Percentiles rank a stretch among this genome's conserved stretches.
Conservation (phyloP, 176 grass and related monocot species). For the Rhynchospora tenuis region DNA sequence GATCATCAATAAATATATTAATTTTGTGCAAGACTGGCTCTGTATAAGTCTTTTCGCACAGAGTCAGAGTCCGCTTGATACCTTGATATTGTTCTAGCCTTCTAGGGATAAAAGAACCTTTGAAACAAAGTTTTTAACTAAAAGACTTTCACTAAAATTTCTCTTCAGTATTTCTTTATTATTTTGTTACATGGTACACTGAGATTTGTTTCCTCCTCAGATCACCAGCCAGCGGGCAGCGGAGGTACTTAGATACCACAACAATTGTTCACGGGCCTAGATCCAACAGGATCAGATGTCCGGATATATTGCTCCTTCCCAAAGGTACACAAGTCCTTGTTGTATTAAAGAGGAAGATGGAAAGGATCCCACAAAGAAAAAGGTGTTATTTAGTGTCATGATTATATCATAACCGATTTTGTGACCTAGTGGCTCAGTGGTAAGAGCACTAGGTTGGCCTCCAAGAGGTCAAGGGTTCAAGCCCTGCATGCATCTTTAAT, state of each 20-base stretch:
- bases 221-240: neutral
- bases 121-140: neutral
- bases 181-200: neutral
- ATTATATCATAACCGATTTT: neutral
- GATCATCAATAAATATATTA: conserved; percentile 17
- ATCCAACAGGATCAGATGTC: neutral
- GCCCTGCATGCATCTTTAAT: no score
- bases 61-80: neutral
- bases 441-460: no score
- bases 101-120: neutral
- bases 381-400: neutral
- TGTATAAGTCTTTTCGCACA: neutral
- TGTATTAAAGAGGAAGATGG: neutral
- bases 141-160: neutral
- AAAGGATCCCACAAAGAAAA: no score
- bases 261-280: neutral
- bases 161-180: neutral
- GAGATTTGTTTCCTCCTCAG: neutral
- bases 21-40: neutral
- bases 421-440: no score
- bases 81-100: neutral
- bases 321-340: neutral
- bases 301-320: neutral
- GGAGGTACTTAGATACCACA: neutral
- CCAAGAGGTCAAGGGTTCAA: no score